Evolutionary conservation across 805 yeast species (phyloP).

Genomic region (Jamesozyma lodderae): DNA sequence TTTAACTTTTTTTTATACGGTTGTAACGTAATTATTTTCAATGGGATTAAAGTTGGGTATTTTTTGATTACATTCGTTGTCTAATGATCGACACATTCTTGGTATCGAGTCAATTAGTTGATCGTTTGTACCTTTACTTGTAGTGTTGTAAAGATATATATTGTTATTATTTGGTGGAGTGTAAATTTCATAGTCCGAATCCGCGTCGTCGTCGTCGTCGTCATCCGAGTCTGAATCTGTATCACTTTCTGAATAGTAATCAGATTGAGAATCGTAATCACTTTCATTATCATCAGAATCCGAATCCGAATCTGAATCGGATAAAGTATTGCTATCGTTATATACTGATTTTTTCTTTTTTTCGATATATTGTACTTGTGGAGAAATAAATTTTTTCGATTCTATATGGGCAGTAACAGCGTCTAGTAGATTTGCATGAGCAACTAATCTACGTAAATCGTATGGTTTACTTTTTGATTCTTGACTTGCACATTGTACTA

Average conservation of each 20-base stretch:
- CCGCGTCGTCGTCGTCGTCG: background rate
- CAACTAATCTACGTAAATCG: constrained; percentile 25
- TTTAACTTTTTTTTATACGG: no score
- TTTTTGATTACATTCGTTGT: no score
- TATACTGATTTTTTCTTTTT: background rate
- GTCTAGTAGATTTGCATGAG: constrained; percentile 29
- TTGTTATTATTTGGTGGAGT: no score
- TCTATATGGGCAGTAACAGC: constrained; percentile 20
- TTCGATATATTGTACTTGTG: background rate
- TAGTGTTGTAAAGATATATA: no score
- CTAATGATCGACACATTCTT: no score
- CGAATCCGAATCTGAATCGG: constrained; percentile 1
- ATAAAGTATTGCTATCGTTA: constrained; percentile 1
- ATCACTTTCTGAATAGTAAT: background rate
- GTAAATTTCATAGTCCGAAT: no score
- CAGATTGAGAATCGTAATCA: background rate
- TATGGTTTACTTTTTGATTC: constrained; percentile 15
- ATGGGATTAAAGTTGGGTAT: no score
- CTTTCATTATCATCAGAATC: constrained; percentile 1
- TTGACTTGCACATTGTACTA: constrained; percentile 13
- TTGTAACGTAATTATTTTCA: no score
- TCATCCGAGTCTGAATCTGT: no score
- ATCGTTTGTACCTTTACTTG: no score
- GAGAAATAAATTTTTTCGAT: no score
- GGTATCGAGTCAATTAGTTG: no score